Percentiles rank a stretch among this genome's conserved stretches.
Evolutionary conservation across 108 stramenopile genomes (phyloP).

Genomic region (Nannochloropsis salina): DNA sequence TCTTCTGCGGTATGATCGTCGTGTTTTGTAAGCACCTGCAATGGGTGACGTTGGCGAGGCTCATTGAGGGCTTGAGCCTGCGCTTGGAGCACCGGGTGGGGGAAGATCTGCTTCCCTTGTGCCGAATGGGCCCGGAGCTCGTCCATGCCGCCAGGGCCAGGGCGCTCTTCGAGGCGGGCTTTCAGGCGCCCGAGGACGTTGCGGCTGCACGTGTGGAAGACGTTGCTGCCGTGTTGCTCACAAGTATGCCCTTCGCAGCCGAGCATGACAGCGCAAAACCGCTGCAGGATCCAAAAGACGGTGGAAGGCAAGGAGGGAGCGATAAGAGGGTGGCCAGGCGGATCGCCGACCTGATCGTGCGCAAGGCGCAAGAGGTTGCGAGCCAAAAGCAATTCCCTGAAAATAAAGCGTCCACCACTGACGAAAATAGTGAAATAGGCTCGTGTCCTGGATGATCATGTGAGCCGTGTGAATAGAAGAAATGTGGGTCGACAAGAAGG

Average conservation of each 20-base stretch:
- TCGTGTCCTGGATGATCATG: too few relatives aligned
- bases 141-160: slow-evolving; percentile 35
- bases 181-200: slow-evolving; percentile 23
- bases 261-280: neutral
- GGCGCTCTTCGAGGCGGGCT: slow-evolving; percentile 34
- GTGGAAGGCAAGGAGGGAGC: neutral
- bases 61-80: slow-evolving; percentile 33
- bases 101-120: slow-evolving; percentile 37
- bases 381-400: neutral
- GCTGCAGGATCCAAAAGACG: neutral
- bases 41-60: slow-evolving; percentile 36
- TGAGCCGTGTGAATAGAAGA: too few relatives aligned
- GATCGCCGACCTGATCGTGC: neutral
- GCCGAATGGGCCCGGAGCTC: slow-evolving; percentile 32
- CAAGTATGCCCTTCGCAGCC: slow-evolving; percentile 32
- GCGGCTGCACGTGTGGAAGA: slow-evolving; percentile 21
- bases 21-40: slow-evolving; percentile 38
- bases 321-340: neutral
- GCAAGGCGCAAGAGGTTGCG: neutral
- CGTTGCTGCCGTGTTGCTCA: slow-evolving; percentile 34
- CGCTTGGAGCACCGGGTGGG: slow-evolving; percentile 37
- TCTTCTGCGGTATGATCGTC: slow-evolving; percentile 44
- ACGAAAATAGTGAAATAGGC: too few relatives aligned
- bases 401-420: too few relatives aligned
- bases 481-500: too few relatives aligned